A percentile compares a stretch with the other conserved stretches of the same genome.
These are phyloP conservation scores for Diaporthe eres DNA, from an alignment of 2,329 filamentous ascomycete species.

Conservation along the genomic window DNA sequence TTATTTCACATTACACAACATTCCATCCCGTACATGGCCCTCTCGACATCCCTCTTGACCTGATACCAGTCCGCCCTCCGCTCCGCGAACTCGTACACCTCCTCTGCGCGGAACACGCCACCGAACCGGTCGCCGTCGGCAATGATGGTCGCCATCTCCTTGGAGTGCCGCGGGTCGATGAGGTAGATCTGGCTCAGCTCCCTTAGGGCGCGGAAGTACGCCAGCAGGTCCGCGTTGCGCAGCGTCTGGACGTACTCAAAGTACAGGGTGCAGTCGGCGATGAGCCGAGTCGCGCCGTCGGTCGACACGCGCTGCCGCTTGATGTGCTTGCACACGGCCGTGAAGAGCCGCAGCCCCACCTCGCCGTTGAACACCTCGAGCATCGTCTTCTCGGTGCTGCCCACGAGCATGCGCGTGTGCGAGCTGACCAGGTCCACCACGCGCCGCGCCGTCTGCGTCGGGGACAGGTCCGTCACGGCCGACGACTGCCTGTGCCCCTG, in stretches of 20 bases:
- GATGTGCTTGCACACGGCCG: constrained; percentile 94
- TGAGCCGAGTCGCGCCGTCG: constrained; percentile 90
- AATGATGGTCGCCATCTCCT: constrained; percentile 95
- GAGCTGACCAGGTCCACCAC: constrained; percentile 89
- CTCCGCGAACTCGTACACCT: constrained; percentile 98
- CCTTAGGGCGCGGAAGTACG: constrained; percentile 92
- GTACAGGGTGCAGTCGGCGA: constrained; percentile 97
- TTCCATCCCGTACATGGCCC: constrained; percentile 96
- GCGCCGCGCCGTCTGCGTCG: constrained; percentile 82
- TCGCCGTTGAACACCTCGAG: constrained; percentile 99
- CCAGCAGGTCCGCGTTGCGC: constrained; percentile 84
- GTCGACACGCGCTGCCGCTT: constrained; percentile 95
- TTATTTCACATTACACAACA: constrained; percentile 82
- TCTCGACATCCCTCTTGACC: constrained; percentile 89
- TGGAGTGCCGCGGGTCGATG: constrained; percentile 87
- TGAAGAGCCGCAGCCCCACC: constrained; percentile 92
- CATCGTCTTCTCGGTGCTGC: constrained; percentile 97
- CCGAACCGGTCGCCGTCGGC: constrained; percentile 91
- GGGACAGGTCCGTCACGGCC: constrained; percentile 72
- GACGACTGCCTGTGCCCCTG: constrained; percentile 54
- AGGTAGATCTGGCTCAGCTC: constrained; percentile 97
- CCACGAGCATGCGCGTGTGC: constrained; percentile 93
- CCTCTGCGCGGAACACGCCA: constrained; percentile 93
- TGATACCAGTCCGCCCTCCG: constrained; percentile 95
- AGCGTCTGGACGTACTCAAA: constrained; percentile 86